Evolutionary conservation across 352 stramenopile genomes (phyloP).

Genomic region (Pythium brachiatum): DNA sequence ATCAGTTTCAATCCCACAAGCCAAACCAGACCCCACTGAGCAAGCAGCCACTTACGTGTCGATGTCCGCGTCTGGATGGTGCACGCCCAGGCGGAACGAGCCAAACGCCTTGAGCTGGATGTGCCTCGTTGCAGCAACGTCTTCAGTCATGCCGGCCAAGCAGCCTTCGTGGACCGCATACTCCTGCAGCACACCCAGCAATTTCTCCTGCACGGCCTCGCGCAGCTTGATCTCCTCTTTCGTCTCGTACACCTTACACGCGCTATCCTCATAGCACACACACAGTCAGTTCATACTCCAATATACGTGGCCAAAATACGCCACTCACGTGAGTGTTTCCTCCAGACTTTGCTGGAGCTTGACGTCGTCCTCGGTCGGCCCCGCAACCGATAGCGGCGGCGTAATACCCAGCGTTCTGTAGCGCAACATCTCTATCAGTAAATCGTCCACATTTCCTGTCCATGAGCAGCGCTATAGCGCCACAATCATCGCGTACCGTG

Average conservation of each 20-base stretch:
- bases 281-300: neutral
- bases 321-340: conserved; percentile 49
- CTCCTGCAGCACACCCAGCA: conserved; percentile 67
- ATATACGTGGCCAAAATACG: neutral
- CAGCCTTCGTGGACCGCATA: conserved; percentile 73
- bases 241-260: conserved; percentile 72
- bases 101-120: conserved; percentile 90
- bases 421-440: neutral
- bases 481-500: conserved; percentile 8
- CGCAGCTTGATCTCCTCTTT: conserved; percentile 58
- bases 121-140: conserved; percentile 32
- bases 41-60: conserved; percentile 49
- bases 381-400: conserved; percentile 69
- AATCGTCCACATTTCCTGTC: neutral
- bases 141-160: conserved; percentile 42
- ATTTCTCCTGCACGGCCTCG: conserved; percentile 59
- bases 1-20: neutral
- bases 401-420: conserved; percentile 39
- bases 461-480: neutral
- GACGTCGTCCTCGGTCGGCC: conserved; percentile 61
- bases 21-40: neutral
- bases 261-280: conserved; percentile 22
- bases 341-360: conserved; percentile 66
- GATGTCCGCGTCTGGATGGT: conserved; percentile 85
- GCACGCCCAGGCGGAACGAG: conserved; percentile 85